Base-by-base conservation (phyloP, 1,284 basidiomycete genomes). In the Phellopilus nigrolimitatus region DNA sequence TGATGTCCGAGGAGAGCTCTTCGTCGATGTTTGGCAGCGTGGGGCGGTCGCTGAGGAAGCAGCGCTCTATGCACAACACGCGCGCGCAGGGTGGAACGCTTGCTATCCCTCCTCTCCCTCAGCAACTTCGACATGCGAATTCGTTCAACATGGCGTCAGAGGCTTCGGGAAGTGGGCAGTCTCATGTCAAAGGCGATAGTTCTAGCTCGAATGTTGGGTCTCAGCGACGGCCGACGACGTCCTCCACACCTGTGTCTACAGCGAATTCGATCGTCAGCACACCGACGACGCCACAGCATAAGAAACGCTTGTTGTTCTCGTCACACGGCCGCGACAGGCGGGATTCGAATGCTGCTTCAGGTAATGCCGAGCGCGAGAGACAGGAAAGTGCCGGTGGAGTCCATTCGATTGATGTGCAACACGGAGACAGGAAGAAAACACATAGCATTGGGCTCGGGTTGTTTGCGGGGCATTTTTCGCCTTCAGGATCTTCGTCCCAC, bases 41-140 rank as follows among this genome's bases (percentile, higher is more conserved):
- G 37, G 47, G 47, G 37, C 42, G 38, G 38, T 33, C 54, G 12
- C 21, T 57, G 31, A 37, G 55, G n/a, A 58, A 56, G 34, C 57
- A 58, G 37, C 55, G 57, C 24, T 58, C 57, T 6, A 46, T 58
- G 46, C 57, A 58, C 44, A 54, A 56, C 40, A 54, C 57, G 10
- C 54, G 50, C 25, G 45, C 45, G 9, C 17, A 48, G 13, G 53
- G 43, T 10, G 49, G 49, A 5, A 51, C 46, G 6, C 24, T 54
- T 19, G 41, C 47, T 39, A 22, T 53, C 5, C 54, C 54, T 4
- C 45, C 51, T 19, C 43, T 47, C 22, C 47, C 44, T 19, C 49
- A 52, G 21, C 33, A 43, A 15, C 39, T 58, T 13, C 39, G 57
- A 42, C 57, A 58, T 45, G 49, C 47, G 13, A 58, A 34, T 37